Base-by-base conservation (phyloP, 805 yeast genomes). In the Kazachstania psychrophila region DNA sequence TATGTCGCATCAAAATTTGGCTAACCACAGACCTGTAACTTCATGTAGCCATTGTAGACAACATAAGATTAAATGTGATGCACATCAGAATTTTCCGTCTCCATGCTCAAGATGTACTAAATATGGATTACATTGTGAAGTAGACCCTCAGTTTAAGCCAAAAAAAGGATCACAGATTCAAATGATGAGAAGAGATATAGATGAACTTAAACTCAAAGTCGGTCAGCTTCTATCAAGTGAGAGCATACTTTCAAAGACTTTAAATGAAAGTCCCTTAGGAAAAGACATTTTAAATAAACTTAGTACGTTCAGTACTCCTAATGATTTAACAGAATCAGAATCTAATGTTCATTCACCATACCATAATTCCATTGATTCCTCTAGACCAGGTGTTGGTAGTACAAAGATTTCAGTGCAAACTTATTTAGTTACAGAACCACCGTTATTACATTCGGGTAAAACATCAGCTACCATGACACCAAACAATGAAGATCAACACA, bases 1-100 rank as follows among this genome's bases (percentile, higher is more conserved):
- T n/a, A 10, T n/a, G 12, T n/a, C n/a, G 6, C 28, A 31, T 8
- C 15, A 5, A 18, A 16, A 28, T 8, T 26, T 27, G 3, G 26
- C 35, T 10, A 44, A 79, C 2, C 89, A 83, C 51, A 64, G 96
- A 38, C 95, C 95, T 0, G 94, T 87, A 2, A 85, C 95, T 0
- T 81, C 95, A 3, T 88, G 96, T 55, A 84, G 95, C 0, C 92
- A 86, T 56, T 88, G 96, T 54, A 74, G 96, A 35, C 96, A 88
- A 55, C 96, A 87, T 58, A 88, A 88, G 60, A 86, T 88, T 57
- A 82, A 81, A 54, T 88, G 96, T 61, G 85, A 88, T 54, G 96
- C 96, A 1, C 73, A 85, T 3, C 88, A 81, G 16, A 75, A 79
- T 44, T 81, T 72, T 46, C 96, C 96, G 0, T 65, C 67, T 6